These are phyloP conservation scores for Ceratocystis alfenasii DNA, from an alignment of 2,329 filamentous ascomycete genomes.

Conservation along the genomic window DNA sequence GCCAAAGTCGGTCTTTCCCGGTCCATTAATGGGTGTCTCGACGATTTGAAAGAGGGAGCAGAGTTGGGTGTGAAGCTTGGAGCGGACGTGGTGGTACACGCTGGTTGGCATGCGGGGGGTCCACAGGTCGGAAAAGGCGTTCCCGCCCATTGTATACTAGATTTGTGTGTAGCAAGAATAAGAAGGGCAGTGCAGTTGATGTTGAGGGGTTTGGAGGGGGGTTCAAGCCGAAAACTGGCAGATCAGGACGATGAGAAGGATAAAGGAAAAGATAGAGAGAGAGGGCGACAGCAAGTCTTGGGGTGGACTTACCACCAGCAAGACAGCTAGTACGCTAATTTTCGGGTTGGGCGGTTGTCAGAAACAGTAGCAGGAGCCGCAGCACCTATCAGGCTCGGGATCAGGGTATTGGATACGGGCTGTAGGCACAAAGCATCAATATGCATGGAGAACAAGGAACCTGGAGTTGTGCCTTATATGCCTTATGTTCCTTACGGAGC, in stretches of 20 bases:
- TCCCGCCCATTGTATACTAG: constrained; percentile 19
- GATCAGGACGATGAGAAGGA: too few species aligned
- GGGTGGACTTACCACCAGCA: background rate
- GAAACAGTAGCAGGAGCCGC: background rate
- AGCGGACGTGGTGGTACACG: constrained; percentile 44
- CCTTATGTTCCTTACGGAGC: too few species aligned
- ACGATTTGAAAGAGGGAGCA: constrained; percentile 42
- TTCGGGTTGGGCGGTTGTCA: background rate
- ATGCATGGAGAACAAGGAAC: background rate
- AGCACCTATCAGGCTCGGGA: background rate
- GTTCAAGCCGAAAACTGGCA: background rate
- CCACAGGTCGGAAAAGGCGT: constrained; percentile 31
- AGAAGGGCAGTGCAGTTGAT: background rate
- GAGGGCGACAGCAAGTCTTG: too few species aligned
- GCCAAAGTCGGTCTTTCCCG: constrained; percentile 54
- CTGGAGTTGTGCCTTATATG: background rate
- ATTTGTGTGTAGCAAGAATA: background rate
- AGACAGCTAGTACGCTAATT: background rate
- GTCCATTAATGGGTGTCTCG: constrained; percentile 53
- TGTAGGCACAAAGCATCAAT: too few species aligned
- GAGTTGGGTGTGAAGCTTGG: constrained; percentile 37
- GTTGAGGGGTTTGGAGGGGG: background rate
- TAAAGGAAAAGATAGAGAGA: too few species aligned
- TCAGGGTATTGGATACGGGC: background rate
- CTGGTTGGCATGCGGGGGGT: constrained; percentile 54